A percentile compares a stretch with the other conserved stretches of the same genome.
Conservation (phyloP, 1,284 basidiomycete genomes). For the Ustilago hordei region DNA sequence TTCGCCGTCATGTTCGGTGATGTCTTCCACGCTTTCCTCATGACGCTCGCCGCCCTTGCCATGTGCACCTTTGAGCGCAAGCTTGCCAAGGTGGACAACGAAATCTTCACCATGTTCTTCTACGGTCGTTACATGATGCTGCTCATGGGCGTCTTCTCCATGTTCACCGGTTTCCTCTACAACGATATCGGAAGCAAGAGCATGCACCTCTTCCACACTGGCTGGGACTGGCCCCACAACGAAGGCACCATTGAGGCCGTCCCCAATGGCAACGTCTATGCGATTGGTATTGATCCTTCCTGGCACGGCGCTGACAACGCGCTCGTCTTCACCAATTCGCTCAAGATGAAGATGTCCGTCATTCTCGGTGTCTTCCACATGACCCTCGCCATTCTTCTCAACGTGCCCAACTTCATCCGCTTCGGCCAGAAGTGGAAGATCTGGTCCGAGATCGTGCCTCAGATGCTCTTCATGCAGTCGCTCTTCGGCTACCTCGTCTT, state of each 20-base stretch:
- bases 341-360: conserved; percentile 99
- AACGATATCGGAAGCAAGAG: conserved; percentile 99
- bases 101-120: conserved; percentile 92
- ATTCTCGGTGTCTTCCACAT: conserved; percentile 97
- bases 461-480: conserved; percentile 95
- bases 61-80: conserved; percentile 90
- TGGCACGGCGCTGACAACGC: conserved; percentile 96
- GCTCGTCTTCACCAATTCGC: conserved; percentile 95
- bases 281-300: conserved; percentile 91
- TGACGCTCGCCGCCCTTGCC: conserved; percentile 79
- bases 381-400: conserved; percentile 96
- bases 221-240: conserved; percentile 82
- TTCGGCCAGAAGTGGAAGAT: conserved; percentile 89
- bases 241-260: conserved; percentile 61
- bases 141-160: conserved; percentile 93
- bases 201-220: conserved; percentile 87
- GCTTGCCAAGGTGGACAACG: conserved; percentile 81
- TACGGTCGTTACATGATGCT: conserved; percentile 98
- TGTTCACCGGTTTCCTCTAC: conserved; percentile 95
- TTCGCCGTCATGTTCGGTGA: conserved; percentile 99
- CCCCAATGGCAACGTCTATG: conserved; percentile 78
- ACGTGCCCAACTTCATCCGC: conserved; percentile 92
- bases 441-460: conserved; percentile 93
- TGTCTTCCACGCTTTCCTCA: conserved; percentile 92
- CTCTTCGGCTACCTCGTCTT: conserved; percentile 97